Evolutionary conservation across 352 stramenopile species (phyloP), one percentile per base, ranked within the genome.

Genomic region (Globisporangium okanoganense): DNA sequence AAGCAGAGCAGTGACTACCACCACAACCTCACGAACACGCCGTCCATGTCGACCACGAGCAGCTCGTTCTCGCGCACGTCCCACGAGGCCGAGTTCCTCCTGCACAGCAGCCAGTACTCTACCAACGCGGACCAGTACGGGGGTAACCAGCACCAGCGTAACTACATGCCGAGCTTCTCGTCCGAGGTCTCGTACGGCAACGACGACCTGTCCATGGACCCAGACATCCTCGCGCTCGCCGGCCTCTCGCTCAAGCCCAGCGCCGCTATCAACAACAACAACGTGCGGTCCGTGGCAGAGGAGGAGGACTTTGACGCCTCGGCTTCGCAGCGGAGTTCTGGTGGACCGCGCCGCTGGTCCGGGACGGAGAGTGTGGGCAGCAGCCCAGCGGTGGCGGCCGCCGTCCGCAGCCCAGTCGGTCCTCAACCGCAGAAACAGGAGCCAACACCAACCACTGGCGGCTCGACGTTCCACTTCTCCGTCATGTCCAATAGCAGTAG

Each of bases 11-110:
- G 14, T 63, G 61, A 61, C 56, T 63, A n/a, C 63, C 54, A 61
- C 45, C 44, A 66, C 44, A 61, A 33, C n/a, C 22, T 38, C 8
- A 50, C 38, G 45, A 63, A 36, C 43, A 61, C 61, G 53, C 56
- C 79, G 54, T 87, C 77, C 14, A 78, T 86, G 67, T 88, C 79
- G n/a, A 85, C 73, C 7, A 66, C 67, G 0, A 87, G 77, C 58
- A 88, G 77, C 49, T 78, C 77, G 13, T 82, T 85, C 45, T 83
- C 77, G 27, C 67, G 64, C 60, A 66, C 71, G 22, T 78, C 67
- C 27, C 59, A 64, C 20, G 70, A 78, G 6, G 69, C 20, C 44
- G 64, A 29, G 49, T 41, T 33, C 35, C 14, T 48, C 13, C 27
- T 61, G 44, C 51, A 55, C 71, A 33, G 6, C 29, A 33, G 6